Evolutionary conservation across 1,284 basidiomycete genomes (phyloP).

Genomic region (Ceratobasidium theobromae): DNA sequence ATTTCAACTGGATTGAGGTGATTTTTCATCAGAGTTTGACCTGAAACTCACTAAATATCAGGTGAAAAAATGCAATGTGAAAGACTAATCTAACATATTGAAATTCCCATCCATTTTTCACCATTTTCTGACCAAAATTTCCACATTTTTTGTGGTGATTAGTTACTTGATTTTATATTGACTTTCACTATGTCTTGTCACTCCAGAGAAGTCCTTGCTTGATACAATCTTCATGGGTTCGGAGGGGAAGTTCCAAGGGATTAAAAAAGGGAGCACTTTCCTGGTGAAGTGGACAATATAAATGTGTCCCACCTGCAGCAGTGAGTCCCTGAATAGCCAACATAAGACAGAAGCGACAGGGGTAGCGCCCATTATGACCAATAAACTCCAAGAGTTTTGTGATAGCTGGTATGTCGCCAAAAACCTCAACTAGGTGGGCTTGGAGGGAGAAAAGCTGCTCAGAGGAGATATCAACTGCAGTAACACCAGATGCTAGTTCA

Average conservation of each 20-base stretch:
- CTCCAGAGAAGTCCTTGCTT: too few species aligned
- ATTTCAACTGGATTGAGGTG: too few species aligned
- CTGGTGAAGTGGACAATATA: slow-evolving; percentile 30
- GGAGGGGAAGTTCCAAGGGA: slow-evolving; percentile 17
- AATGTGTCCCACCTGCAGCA: background rate
- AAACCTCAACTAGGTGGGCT: slow-evolving; percentile 28
- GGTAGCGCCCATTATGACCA: slow-evolving; percentile 28
- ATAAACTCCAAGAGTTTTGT: slow-evolving; percentile 30
- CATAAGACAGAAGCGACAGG: slow-evolving; percentile 30
- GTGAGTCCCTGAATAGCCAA: slow-evolving; percentile 4
- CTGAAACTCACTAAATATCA: too few species aligned
- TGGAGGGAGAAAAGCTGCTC: slow-evolving; percentile 20
- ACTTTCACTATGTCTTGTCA: too few species aligned
- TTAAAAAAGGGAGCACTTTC: background rate
- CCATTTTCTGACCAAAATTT: too few species aligned
- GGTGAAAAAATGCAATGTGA: too few species aligned
- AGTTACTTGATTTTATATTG: too few species aligned
- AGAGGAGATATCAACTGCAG: background rate
- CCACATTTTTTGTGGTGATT: too few species aligned
- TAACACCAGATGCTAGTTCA: background rate
- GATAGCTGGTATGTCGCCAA: slow-evolving; percentile 35
- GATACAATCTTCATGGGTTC: slow-evolving; percentile 20
- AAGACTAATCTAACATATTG: too few species aligned
- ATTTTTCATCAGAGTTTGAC: too few species aligned
- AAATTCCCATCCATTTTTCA: too few species aligned